A percentile compares a stretch with the other conserved stretches of the same genome.
phyloP scores from a whole-genome alignment of 176 grass and related monocot genomes.

The Luzula sylvatica region DNA sequence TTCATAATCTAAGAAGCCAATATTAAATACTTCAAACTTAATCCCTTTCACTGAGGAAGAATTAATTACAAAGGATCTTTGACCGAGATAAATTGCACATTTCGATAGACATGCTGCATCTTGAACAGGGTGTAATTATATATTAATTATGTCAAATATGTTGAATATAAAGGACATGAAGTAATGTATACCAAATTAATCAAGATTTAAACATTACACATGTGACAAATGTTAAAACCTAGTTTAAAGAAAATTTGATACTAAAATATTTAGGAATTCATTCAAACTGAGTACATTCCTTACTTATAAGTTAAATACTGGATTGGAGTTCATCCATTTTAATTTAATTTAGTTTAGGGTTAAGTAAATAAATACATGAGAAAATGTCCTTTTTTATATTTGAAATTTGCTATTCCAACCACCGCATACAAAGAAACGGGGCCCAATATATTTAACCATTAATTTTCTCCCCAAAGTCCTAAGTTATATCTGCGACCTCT shows the following conservation, averaged over 20 bases:
- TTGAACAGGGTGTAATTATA: slow-evolving; percentile 26
- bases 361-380: neutral
- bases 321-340: neutral
- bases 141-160: no score
- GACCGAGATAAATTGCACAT: slow-evolving; percentile 22
- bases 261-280: no score
- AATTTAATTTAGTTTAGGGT: slow-evolving; percentile 5
- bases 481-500: no score
- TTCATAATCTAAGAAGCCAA: neutral
- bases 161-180: neutral
- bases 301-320: no score
- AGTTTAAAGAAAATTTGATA: no score
- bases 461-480: no score
- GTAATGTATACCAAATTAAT: neutral
- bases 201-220: slow-evolving; percentile 12
- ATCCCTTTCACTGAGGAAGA: slow-evolving; percentile 3
- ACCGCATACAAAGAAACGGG: slow-evolving; percentile 5
- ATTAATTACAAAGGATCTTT: slow-evolving; percentile 15
- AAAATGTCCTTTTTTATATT: neutral
- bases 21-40: slow-evolving; percentile 4
- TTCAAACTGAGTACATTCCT: no score
- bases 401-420: slow-evolving; percentile 18
- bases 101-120: slow-evolving; percentile 22
- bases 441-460: slow-evolving; percentile 12
- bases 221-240: no score